Conservation (phyloP, 1,284 basidiomycete genomes). For the Bjerkandera adusta region DNA sequence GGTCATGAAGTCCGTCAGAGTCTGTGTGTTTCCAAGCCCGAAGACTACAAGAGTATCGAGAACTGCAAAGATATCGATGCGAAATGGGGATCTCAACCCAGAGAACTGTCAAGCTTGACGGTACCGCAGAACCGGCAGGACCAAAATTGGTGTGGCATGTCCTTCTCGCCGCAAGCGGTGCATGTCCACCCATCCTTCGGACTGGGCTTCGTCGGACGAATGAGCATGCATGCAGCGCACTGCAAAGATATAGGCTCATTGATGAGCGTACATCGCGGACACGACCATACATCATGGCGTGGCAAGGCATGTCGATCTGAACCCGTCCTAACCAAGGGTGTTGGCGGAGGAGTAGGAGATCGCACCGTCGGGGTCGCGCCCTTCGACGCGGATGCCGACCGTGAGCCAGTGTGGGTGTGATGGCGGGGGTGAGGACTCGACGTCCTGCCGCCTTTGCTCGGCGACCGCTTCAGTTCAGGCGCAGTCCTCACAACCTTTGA, state of each 20-base stretch:
- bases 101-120: conserved; percentile 45
- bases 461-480: conserved; percentile 1
- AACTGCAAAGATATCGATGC: background rate
- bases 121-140: conserved; percentile 71
- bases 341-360: conserved; percentile 10
- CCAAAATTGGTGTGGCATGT: conserved; percentile 68
- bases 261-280: conserved; percentile 68
- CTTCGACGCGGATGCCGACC: conserved; percentile 8
- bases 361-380: conserved; percentile 9
- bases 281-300: conserved; percentile 53
- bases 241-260: conserved; percentile 50
- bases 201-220: conserved; percentile 38
- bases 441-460: background rate
- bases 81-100: background rate
- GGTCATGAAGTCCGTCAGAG: no score
- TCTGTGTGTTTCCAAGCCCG: background rate
- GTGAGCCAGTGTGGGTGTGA: conserved; percentile 6
- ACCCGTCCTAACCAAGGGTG: conserved; percentile 3
- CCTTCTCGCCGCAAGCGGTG: conserved; percentile 59
- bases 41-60: no score
- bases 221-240: conserved; percentile 63
- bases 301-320: conserved; percentile 12
- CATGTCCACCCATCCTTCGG: conserved; percentile 61
- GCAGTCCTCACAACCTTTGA: conserved; percentile 10
- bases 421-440: background rate